These are phyloP conservation scores for Candida takata DNA, from an alignment of 805 yeast genomes.

Conservation along the genomic window DNA sequence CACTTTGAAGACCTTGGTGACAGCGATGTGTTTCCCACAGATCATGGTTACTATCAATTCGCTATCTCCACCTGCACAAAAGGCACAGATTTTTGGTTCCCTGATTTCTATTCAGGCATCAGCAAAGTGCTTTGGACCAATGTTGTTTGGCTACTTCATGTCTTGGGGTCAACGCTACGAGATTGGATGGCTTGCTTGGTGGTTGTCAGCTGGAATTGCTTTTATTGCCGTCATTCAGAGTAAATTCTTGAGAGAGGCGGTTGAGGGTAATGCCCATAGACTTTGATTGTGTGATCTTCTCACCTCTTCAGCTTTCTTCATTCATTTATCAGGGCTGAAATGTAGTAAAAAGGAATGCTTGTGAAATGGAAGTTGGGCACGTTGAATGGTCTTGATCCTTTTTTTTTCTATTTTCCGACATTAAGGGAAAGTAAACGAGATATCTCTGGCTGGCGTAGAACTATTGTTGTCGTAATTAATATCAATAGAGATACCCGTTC, in stretches of 20 bases:
- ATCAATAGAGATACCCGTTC: no score
- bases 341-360: no score
- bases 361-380: no score
- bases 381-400: no score
- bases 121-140: constrained; percentile 12
- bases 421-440: no score
- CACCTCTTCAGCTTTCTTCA: no score
- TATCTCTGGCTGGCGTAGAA: no score
- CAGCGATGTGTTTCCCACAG: constrained; percentile 10
- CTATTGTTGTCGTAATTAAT: no score
- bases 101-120: constrained; percentile 8
- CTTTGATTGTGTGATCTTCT: background rate
- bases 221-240: background rate
- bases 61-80: constrained; percentile 10
- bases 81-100: constrained; percentile 13
- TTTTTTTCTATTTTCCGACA: no score
- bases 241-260: background rate
- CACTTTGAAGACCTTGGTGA: constrained; percentile 5
- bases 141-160: constrained; percentile 14
- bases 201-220: constrained; percentile 8
- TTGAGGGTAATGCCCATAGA: background rate
- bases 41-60: constrained; percentile 11
- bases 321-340: no score
- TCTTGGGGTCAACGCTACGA: constrained; percentile 13
- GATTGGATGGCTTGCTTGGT: constrained; percentile 17